Evolutionary conservation across 1,284 basidiomycete species (phyloP), one percentile per base, ranked within the genome.

Genomic region (Chiua sp.): DNA sequence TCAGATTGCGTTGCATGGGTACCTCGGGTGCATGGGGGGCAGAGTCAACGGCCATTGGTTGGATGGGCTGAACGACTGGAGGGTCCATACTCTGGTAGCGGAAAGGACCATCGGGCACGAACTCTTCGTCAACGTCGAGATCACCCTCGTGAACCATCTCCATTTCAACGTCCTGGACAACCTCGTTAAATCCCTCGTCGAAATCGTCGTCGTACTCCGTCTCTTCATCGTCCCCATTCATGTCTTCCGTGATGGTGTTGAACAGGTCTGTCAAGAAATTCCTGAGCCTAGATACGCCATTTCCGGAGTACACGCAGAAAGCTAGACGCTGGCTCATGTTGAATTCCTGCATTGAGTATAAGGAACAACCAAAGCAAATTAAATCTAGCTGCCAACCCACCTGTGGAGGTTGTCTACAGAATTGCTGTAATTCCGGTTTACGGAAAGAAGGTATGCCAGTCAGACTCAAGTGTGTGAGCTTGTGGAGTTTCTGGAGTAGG

Each of bases 301-400:
- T 91, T 44, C 95, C 95, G 7, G 95, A 97, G 77, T 95, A 99
- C 15, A 99, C 98, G 75, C 98, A 99, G 73, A 99, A 99, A 3
- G 94, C 88, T n/a, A 87, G 82, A 53, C 94, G 88, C 75, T 99
- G 98, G 56, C 90, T 91, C 33, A 90, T 83, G 71, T 94, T 98
- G 75, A 98, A 99, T 59, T 96, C 94, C 93, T 96, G 64, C n/a
- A 32, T 37, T 57, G 22, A 13, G 3, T 13, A 54, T 65, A 44
- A 66, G 61, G 23, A 53, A 39, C 37, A 48, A 33, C 33, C 15
- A 49, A 28, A 32, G 28, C n/a, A 44, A 44, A 13, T 16, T 39
- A 47, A 28, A 51, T 48, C 56, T 10, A 23, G 30, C 42, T 20
- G 39, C 16, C 35, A 44, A 80, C 87, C 60, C 69, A 96, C 95